Conservation (phyloP, 495 filamentous ascomycete species). For the Hypomontagnella submonticulosa region DNA sequence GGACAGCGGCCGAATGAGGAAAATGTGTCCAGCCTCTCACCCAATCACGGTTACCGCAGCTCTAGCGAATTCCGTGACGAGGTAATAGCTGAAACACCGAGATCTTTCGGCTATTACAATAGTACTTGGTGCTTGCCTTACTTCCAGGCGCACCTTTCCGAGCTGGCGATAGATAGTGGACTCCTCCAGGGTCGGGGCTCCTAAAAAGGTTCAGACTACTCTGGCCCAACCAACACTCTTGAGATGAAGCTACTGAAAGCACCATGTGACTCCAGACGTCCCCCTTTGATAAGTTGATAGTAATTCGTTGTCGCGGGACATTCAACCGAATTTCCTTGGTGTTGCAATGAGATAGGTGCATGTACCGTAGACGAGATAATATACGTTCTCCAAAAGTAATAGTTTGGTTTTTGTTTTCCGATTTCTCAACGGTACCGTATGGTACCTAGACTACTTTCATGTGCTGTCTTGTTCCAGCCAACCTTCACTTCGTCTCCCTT, state of each 20-base stretch:
- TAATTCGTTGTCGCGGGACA: neutral
- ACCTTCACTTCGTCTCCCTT: slow-evolving; percentile 6
- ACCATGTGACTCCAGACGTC: neutral
- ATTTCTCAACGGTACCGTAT: neutral
- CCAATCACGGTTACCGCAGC: slow-evolving; percentile 27
- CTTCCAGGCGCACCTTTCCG: neutral
- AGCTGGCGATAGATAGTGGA: slow-evolving; percentile 7
- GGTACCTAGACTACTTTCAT: neutral
- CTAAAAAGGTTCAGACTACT: neutral
- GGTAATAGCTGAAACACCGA: slow-evolving; percentile 29
- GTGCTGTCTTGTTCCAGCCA: neutral
- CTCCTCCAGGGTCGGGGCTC: slow-evolving; percentile 10
- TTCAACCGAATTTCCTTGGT: neutral
- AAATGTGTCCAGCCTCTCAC: slow-evolving; percentile 5
- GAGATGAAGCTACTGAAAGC: neutral
- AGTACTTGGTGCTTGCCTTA: neutral
- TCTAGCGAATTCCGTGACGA: neutral
- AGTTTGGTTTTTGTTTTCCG: slow-evolving; percentile 9
- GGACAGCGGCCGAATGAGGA: slow-evolving; percentile 15
- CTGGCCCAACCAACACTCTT: neutral
- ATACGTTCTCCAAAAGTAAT: neutral
- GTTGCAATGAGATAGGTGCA: slow-evolving; percentile 2
- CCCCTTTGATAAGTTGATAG: neutral
- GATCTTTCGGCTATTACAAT: slow-evolving; percentile 12
- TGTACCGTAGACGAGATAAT: slow-evolving; percentile 4